phyloP scores from a whole-genome alignment of 1,284 basidiomycete genomes.

The Boletus semigastroideus region DNA sequence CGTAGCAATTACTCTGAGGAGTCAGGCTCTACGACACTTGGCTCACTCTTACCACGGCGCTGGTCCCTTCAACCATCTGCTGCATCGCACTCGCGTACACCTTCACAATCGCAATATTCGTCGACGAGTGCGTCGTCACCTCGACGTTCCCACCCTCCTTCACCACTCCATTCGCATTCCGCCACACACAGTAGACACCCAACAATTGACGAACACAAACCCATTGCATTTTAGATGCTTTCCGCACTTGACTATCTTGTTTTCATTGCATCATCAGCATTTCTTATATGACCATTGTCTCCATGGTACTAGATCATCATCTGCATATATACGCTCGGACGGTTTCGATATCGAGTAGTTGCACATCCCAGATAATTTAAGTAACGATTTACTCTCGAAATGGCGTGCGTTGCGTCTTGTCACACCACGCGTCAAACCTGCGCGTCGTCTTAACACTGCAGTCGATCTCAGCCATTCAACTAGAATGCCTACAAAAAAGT shows the following conservation, averaged over 20 bases:
- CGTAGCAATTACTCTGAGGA: constrained; percentile 34
- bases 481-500: constrained; percentile 22
- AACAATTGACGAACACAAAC: constrained; percentile 35
- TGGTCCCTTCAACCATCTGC: constrained; percentile 46
- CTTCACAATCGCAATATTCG: constrained; percentile 35
- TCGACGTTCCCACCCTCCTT: constrained; percentile 31
- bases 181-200: constrained; percentile 31
- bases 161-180: constrained; percentile 26
- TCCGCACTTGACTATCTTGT: background rate
- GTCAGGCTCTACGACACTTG: constrained; percentile 41
- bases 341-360: constrained; percentile 5
- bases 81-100: constrained; percentile 35
- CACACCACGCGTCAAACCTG: constrained; percentile 14
- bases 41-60: constrained; percentile 42
- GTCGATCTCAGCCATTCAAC: background rate
- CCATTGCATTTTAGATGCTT: constrained; percentile 19
- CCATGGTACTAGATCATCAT: constrained; percentile 12
- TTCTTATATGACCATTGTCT: constrained; percentile 3
- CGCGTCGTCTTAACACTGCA: constrained; percentile 8
- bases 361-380: constrained; percentile 3
- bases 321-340: constrained; percentile 4
- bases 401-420: constrained; percentile 7
- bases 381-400: background rate
- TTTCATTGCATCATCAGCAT: constrained; percentile 7
- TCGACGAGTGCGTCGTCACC: constrained; percentile 33